phyloP scores from a whole-genome alignment of 148 eudicot genomes.

The Dysphania ambrosioides region DNA sequence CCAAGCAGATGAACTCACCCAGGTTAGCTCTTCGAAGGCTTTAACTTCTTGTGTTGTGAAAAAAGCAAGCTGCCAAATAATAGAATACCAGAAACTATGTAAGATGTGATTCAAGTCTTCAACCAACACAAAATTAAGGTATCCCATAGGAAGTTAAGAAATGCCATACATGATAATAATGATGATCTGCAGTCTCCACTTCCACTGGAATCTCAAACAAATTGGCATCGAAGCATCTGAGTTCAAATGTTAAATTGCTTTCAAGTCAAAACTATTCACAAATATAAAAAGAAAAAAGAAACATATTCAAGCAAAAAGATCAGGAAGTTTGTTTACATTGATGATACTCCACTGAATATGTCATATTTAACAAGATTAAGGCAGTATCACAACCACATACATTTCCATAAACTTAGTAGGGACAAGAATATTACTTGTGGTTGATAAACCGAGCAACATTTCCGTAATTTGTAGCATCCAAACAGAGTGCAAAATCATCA shows the following conservation, averaged over 20 bases:
- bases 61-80: slow-evolving; percentile 75
- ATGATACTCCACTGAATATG: neutral
- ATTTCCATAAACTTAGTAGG: neutral
- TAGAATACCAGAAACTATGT: too few relatives aligned
- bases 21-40: slow-evolving; percentile 60
- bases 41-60: slow-evolving; percentile 52
- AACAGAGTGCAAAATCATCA: slow-evolving; percentile 65
- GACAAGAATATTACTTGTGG: slow-evolving; percentile 41
- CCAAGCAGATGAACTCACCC: slow-evolving; percentile 46
- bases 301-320: neutral
- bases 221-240: slow-evolving; percentile 57
- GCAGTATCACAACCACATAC: neutral
- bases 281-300: neutral
- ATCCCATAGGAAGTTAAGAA: too few relatives aligned
- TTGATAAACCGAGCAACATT: slow-evolving; percentile 67
- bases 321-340: neutral
- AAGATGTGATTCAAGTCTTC: slow-evolving; percentile 2
- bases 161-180: slow-evolving; percentile 77
- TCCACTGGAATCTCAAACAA: slow-evolving; percentile 61
- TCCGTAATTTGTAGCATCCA: slow-evolving; percentile 66
- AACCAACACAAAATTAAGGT: neutral
- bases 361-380: neutral
- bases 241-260: neutral
- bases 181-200: slow-evolving; percentile 70
- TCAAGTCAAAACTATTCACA: neutral